Evolutionary conservation across 495 filamentous ascomycete genomes (phyloP), one percentile per base, ranked within the genome.

Genomic region (Coniosporium apollinis): DNA sequence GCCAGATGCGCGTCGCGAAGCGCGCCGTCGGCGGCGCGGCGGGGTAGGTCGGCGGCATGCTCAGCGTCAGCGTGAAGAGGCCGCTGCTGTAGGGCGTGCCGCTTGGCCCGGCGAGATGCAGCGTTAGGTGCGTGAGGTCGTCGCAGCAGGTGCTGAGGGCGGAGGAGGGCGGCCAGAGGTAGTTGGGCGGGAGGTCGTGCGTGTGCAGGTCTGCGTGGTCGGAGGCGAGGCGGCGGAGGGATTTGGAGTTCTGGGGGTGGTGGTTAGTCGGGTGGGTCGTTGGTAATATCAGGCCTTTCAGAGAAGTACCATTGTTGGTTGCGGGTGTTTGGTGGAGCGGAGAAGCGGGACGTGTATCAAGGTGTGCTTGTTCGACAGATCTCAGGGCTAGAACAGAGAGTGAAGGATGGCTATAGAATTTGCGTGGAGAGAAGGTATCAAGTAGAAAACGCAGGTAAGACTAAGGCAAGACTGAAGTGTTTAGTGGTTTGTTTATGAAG

Each of bases 1-100:
- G 76, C 65, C 74, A 82, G 18, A 82, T 76, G 21, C 66, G 63
- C 6, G 76, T 81, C 32, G 62, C 65, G 46, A 82, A 82, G 14
- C 60, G 61, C 4, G 76, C 76, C 36, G 71, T 80, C 5, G 76
- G 76, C 20, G 76, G 74, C 14, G 60, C 67, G 17, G 60, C 58
- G 4, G 76, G 76, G 42, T 80, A 82, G 30, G 66, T 70, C 2
- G 63, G 54, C 1, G 76, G 76, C 36, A 82, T 74, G 26, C 66
- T 65, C 19, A 82, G 55, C 31, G 70, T 62, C 7, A 82, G 51
- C 37, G 61, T 69, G 71, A 68, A 78, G 15, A 76, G 43, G 5
- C 73, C 73, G 16, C 58, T 48, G 0, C 62, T 53, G 45, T 76
- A 82, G 4, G 76, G 73, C 7, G 76, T 82, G 14, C 69, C 70